A percentile compares a stretch with the other conserved stretches of the same genome.
Evolutionary conservation across 257 asterid species (phyloP).

Genomic region (Mitragyna speciosa): DNA sequence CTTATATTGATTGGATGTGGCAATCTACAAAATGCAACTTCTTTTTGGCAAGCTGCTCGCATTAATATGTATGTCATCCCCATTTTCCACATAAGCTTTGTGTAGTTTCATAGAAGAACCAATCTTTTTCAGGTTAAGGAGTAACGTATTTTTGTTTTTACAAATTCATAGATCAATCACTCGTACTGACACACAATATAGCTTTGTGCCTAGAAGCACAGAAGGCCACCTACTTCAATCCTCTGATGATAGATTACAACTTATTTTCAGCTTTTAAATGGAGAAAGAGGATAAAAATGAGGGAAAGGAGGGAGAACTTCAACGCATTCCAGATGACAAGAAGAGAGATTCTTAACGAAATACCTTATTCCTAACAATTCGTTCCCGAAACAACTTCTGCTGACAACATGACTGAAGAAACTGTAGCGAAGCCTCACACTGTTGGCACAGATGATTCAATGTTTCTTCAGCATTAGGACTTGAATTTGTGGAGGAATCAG

Average conservation of each 20-base stretch:
- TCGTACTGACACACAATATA: not conserved
- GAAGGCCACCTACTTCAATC: not conserved
- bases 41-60: not conserved
- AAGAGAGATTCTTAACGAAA: constrained; percentile 19
- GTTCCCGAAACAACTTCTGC: constrained; percentile 81
- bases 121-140: not conserved
- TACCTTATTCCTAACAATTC: constrained; percentile 89
- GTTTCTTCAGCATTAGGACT: constrained; percentile 61
- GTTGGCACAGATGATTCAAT: constrained; percentile 86
- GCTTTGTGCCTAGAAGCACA: constrained; percentile 1
- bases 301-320: not conserved
- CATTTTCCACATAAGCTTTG: not conserved
- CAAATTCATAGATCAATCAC: not conserved
- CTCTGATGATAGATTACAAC: not conserved
- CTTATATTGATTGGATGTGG: not conserved
- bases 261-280: not conserved
- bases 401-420: constrained; percentile 86
- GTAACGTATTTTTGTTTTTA: not conserved
- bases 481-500: constrained; percentile 42
- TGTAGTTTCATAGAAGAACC: not conserved
- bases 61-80: not conserved
- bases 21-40: not conserved
- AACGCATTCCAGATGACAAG: not conserved
- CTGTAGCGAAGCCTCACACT: constrained; percentile 90
- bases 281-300: not conserved